phyloP scores from a whole-genome alignment of 2,329 filamentous ascomycete species.

The Scytalidium sp. region DNA sequence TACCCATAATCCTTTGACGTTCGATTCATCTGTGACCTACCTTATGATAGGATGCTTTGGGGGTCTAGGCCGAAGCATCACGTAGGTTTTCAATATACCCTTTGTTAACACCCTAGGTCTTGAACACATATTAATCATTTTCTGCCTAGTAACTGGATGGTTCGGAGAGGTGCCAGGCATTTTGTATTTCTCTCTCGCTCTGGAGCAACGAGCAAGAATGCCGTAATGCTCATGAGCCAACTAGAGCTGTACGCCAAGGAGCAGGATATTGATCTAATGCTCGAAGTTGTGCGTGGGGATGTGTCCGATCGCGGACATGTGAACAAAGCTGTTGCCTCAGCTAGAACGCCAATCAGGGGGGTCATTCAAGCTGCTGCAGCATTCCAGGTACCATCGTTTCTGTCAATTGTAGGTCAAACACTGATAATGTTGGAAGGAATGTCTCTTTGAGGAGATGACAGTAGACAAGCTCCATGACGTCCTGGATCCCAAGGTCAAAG shows the following conservation, averaged over 20 bases:
- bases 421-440: not conserved
- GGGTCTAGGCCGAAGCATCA: not conserved
- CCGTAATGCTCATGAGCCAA: not conserved
- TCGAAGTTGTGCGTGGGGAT: not conserved
- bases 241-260: not conserved
- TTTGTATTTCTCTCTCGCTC: constrained; percentile 1
- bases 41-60: not conserved
- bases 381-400: not conserved
- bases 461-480: not conserved
- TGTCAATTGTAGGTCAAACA: not conserved
- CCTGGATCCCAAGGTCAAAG: constrained; percentile 3
- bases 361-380: not conserved
- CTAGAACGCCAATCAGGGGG: not conserved
- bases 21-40: not conserved
- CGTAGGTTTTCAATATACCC: not conserved
- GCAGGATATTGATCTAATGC: not conserved
- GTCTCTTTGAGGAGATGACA: not conserved
- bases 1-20: not conserved
- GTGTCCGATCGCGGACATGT: not conserved
- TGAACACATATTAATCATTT: no score
- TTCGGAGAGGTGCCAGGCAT: constrained; percentile 1
- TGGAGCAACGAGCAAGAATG: not conserved
- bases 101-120: no score
- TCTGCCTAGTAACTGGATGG: constrained; percentile 33
- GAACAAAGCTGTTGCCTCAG: not conserved